Evolutionary conservation across 2,329 filamentous ascomycete genomes (phyloP), one percentile per base, ranked within the genome.

Genomic region (Colletotrichum costaricense): DNA sequence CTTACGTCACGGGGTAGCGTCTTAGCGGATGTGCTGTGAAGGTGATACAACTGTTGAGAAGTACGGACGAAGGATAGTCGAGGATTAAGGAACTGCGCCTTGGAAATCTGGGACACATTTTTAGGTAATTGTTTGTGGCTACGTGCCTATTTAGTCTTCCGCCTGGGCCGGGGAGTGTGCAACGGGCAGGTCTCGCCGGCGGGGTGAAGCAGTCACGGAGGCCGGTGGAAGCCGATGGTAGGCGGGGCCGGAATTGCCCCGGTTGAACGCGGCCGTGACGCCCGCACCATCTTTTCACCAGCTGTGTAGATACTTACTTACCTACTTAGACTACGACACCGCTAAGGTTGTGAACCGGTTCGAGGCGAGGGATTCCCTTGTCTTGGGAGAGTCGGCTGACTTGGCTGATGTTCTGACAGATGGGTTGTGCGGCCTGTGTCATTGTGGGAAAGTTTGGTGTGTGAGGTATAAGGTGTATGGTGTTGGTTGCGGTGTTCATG

Each of bases 151-250:
- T 5, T 26, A n/a, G 42, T 24, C 19, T 30, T 42, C 42, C 42
- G 19, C 46, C 14, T 26, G 26, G 46, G 26, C 59, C 35, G 42
- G 59, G 59, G 16, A 49, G 42, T 11, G 42, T 46, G 64, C 49
- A 63, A 68, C 54, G 65, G 69, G 58, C 38, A 72, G 54, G 65
- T 72, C 57, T 68, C 28, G 69, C 69, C 69, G 65, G 58, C 49
- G 65, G 65, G 46, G 38, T 38, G 42, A 26, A 8, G 52, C 26
- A 26, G n/a, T 38, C 8, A 38, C 46, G 62, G 62, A 64, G 62
- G 62, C 70, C 70, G 70, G 70, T 46, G 70, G 59, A 73, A 73
- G 67, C 70, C 70, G 70, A 73, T 65, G 67, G 22, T 73, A 73
- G 67, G 70, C 70, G 70, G 70, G 70, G 70, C 67, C 63, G 62